Conservation (phyloP, 164 flowering plant species). For the Hamamelis virginiana region DNA sequence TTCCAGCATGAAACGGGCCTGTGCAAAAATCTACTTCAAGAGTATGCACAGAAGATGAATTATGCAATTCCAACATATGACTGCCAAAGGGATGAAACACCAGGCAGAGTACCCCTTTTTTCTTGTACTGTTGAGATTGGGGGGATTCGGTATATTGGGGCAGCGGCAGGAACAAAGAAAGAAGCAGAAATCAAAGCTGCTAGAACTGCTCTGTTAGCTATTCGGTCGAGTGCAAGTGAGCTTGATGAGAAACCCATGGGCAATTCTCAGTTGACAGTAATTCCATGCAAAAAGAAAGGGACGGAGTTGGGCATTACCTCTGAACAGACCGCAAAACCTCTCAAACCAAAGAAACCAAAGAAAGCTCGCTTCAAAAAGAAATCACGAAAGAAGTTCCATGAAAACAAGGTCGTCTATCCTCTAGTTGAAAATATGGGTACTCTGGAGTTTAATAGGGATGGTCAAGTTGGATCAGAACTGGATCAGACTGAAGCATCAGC, state of each 20-base stretch:
- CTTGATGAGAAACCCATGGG: slow-evolving; percentile 20
- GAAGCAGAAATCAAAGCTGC: slow-evolving; percentile 99
- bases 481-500: slow-evolving; percentile 10
- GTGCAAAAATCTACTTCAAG: slow-evolving; percentile 94
- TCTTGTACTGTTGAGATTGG: slow-evolving; percentile 84
- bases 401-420: slow-evolving; percentile 14
- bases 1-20: slow-evolving; percentile 88
- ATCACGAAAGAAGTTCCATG: slow-evolving; percentile 22
- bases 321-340: slow-evolving; percentile 33
- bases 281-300: slow-evolving; percentile 63
- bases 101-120: slow-evolving; percentile 29
- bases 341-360: slow-evolving; percentile 71
- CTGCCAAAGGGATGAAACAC: slow-evolving; percentile 44
- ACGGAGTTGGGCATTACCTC: slow-evolving; percentile 21
- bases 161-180: slow-evolving; percentile 76
- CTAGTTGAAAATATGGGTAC: slow-evolving; percentile 3
- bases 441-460: background rate
- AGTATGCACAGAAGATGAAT: slow-evolving; percentile 93
- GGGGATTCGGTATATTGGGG: slow-evolving; percentile 81
- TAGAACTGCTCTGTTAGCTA: slow-evolving; percentile 80
- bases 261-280: slow-evolving; percentile 51
- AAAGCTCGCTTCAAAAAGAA: slow-evolving; percentile 49
- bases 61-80: slow-evolving; percentile 81
- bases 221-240: slow-evolving; percentile 39
- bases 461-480: slow-evolving; percentile 1